Evolutionary conservation across 2,329 filamentous ascomycete species (phyloP), one percentile per base, ranked within the genome.

Genomic region (Trichophyton verrucosum): DNA sequence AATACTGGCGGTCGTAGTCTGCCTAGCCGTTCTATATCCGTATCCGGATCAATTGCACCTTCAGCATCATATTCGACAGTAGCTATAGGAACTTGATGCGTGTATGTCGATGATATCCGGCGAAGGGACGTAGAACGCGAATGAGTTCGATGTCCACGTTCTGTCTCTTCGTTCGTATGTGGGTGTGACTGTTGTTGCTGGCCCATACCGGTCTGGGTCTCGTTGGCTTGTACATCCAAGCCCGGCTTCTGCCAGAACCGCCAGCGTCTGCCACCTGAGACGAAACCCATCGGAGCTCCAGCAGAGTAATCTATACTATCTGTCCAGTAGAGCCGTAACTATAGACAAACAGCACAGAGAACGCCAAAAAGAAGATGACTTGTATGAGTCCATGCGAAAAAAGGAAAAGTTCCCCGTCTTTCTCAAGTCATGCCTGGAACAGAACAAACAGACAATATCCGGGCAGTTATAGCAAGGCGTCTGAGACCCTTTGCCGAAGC

Each of bases 1-100:
- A 88, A 86, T 44, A 74, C 73, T 3, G 77, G 74, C 1, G 86
- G 86, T 3, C 86, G 77, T 67, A 85, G 77, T 60, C 85, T 79
- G 55, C 85, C 86, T 1, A 88, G 75, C 15, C 78, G 76, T 66
- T 88, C 82, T 55, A 88, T 74, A 57, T 64, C 63, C n/a, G 30
- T 17, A 24, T 60, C 60, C 9, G 36, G 46, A 17, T 24, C 22
- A 47, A 59, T 38, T 11, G 40, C 36, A 36, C 57, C 36, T 42
- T 59, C 60, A 4, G 7, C 40, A 55, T 46, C 56, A 24, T 33
- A 36, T 8, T 55, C 51, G 9, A n/a, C 15, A 36, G n/a, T 36
- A 36, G 51, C 13, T 13, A n/a, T n/a, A 1, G 27, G 51, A 8
- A 27, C 51, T 55, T 36, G 51, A n/a, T 36, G 51, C 33, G 51